phyloP scores from a whole-genome alignment of 140 eudicot genomes.

The Stevia rebaudiana region DNA sequence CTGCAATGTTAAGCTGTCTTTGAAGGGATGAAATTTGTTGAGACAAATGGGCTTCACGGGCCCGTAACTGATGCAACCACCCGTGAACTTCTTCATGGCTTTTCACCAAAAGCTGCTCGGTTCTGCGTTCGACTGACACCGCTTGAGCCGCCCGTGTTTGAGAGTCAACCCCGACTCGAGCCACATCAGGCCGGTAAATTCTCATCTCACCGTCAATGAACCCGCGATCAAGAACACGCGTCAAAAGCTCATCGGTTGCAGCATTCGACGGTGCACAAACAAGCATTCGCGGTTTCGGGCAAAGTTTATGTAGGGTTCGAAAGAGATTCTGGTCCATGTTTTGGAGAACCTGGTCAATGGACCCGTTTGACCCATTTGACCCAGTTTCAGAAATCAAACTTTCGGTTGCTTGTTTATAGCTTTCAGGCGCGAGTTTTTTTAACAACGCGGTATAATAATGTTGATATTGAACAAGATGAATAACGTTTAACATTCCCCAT shows the following conservation, averaged over 20 bases:
- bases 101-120: slow-evolving; percentile 72
- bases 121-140: slow-evolving; percentile 93
- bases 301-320: slow-evolving; percentile 90
- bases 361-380: slow-evolving; percentile 60
- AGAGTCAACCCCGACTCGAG: slow-evolving; percentile 95
- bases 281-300: slow-evolving; percentile 96
- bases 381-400: slow-evolving; percentile 40
- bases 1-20: slow-evolving; percentile 67
- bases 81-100: slow-evolving; percentile 68
- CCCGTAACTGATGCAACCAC: slow-evolving; percentile 66
- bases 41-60: slow-evolving; percentile 70
- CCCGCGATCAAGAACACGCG: slow-evolving; percentile 98
- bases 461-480: slow-evolving; percentile 96
- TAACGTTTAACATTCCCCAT: slow-evolving; percentile 98
- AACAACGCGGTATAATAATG: slow-evolving; percentile 86
- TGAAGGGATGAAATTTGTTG: slow-evolving; percentile 74
- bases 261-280: slow-evolving; percentile 99
- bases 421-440: slow-evolving; percentile 95
- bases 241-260: slow-evolving; percentile 89
- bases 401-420: slow-evolving; percentile 82
- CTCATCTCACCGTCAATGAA: slow-evolving; percentile 98
- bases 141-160: slow-evolving; percentile 98
- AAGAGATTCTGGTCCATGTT: slow-evolving; percentile 93
- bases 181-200: slow-evolving; percentile 92
- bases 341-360: slow-evolving; percentile 90